Evolutionary conservation across 805 yeast genomes (phyloP).

Genomic region (Yarrowia divulgata): DNA sequence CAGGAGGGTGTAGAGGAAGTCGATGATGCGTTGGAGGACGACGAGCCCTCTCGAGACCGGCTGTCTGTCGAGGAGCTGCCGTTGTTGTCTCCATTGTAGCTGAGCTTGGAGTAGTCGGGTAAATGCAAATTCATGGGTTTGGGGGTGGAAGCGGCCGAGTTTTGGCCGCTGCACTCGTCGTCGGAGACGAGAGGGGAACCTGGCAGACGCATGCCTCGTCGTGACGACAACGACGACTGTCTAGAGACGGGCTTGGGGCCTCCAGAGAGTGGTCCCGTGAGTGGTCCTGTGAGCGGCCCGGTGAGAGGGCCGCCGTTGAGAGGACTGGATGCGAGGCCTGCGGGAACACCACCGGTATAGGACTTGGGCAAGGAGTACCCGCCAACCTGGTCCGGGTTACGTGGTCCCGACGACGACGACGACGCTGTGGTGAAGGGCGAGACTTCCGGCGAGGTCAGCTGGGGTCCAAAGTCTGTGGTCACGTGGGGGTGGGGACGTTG

Average conservation of each 20-base stretch:
- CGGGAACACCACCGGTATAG: slow-evolving; percentile 44
- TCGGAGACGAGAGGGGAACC: slow-evolving; percentile 40
- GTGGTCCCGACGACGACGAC: slow-evolving; percentile 29
- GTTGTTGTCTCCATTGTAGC: slow-evolving; percentile 40
- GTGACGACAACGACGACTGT: slow-evolving; percentile 49
- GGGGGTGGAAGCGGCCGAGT: slow-evolving; percentile 49
- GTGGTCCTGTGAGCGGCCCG: slow-evolving; percentile 25
- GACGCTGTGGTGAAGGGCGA: slow-evolving; percentile 42
- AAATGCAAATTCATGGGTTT: slow-evolving; percentile 43
- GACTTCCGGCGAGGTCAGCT: slow-evolving; percentile 42
- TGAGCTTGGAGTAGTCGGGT: slow-evolving; percentile 42
- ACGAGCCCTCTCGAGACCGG: slow-evolving; percentile 43
- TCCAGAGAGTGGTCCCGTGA: slow-evolving; percentile 11
- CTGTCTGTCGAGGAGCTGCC: slow-evolving; percentile 42
- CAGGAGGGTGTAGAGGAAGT: slow-evolving; percentile 8
- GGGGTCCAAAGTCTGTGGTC: slow-evolving; percentile 44
- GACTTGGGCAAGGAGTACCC: slow-evolving; percentile 23
- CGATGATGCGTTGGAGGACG: slow-evolving; percentile 29
- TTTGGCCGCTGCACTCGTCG: slow-evolving; percentile 42
- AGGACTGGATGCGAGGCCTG: not conserved
- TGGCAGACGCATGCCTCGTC: slow-evolving; percentile 50
- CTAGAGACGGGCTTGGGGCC: slow-evolving; percentile 44
- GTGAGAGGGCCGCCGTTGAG: slow-evolving; percentile 29
- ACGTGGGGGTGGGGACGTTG: slow-evolving; percentile 43
- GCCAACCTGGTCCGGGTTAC: not conserved